A percentile compares a stretch with the other conserved stretches of the same genome.
phyloP scores from a whole-genome alignment of 768 basidiomycete species.

The Lentinus brumalis region DNA sequence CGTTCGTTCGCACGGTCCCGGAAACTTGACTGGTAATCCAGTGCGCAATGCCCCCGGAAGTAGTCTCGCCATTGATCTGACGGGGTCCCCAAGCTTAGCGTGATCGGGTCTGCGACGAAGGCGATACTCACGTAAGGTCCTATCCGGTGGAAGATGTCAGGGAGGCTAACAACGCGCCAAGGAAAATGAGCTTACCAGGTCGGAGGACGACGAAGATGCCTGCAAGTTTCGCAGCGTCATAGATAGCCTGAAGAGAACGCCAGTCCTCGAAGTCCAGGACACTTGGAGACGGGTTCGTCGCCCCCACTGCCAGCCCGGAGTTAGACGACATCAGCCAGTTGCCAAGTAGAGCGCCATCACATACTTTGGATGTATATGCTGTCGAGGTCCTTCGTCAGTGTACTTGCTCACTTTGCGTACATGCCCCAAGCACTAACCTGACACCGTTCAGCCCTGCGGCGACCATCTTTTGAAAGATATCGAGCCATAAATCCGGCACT shows the following conservation, averaged over 20 bases:
- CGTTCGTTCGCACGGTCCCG: conserved; percentile 70
- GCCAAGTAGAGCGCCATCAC: neutral
- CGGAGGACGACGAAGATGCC: conserved; percentile 82
- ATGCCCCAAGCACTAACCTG: conserved; percentile 37
- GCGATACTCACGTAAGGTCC: no score
- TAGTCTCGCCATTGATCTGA: conserved; percentile 79
- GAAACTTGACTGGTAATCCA: conserved; percentile 74
- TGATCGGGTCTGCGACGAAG: no score
- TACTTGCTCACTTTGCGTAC: no score
- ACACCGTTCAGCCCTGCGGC: conserved; percentile 80
- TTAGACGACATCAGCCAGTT: no score
- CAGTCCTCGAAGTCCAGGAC: conserved; percentile 74
- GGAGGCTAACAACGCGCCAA: no score
- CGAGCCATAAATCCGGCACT: conserved; percentile 78
- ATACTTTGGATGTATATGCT: conserved; percentile 70
- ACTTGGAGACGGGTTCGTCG: conserved; percentile 73
- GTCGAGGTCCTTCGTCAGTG: neutral
- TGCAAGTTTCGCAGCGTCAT: conserved; percentile 69
- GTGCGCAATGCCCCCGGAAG: conserved; percentile 70
- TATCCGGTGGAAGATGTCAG: no score
- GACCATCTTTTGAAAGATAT: conserved; percentile 79
- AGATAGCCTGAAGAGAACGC: conserved; percentile 69
- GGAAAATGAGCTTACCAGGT: conserved; percentile 51
- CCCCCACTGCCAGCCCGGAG: conserved; percentile 50
- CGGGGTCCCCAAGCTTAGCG: no score